Percentiles rank a stretch among this genome's conserved stretches.
phyloP scores from a whole-genome alignment of 257 asterid species.

The Primulina huaijiensis region DNA sequence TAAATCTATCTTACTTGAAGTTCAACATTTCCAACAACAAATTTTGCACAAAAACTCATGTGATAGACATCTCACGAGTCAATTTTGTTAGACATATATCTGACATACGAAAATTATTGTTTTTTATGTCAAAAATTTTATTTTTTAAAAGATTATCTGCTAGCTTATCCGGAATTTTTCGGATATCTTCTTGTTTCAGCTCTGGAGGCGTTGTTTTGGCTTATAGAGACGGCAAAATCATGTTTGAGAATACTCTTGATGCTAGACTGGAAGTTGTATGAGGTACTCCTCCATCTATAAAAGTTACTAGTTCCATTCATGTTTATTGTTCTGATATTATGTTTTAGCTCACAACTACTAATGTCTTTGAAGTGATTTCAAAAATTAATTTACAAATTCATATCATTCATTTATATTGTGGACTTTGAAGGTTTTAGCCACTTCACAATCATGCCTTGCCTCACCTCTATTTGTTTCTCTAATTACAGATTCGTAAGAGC shows the following conservation, averaged over 20 bases:
- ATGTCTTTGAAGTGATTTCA: background rate
- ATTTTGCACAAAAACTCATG: too few species aligned
- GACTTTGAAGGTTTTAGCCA: background rate
- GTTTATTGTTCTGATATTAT: background rate
- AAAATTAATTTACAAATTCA: too few species aligned
- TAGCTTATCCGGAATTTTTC: too few species aligned
- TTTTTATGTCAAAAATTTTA: too few species aligned
- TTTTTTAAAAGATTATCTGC: background rate
- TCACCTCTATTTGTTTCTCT: background rate
- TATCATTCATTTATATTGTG: too few species aligned
- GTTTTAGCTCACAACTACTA: background rate
- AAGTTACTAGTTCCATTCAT: background rate
- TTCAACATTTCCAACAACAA: too few species aligned
- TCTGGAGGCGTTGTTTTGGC: conserved; percentile 82
- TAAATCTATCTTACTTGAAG: too few species aligned
- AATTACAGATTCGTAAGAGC: background rate
- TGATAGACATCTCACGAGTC: too few species aligned
- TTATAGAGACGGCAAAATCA: conserved; percentile 71
- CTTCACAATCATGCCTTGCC: background rate
- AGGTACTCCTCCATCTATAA: conserved; percentile 34
- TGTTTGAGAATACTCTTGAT: conserved; percentile 74
- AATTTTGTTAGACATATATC: too few species aligned
- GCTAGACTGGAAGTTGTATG: conserved; percentile 71
- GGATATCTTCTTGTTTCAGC: conserved; percentile 30
- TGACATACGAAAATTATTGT: too few species aligned